A percentile compares a stretch with the other conserved stretches of the same genome.
phyloP scores from a whole-genome alignment of 345 rosid species.

The Euphorbia peplus region DNA sequence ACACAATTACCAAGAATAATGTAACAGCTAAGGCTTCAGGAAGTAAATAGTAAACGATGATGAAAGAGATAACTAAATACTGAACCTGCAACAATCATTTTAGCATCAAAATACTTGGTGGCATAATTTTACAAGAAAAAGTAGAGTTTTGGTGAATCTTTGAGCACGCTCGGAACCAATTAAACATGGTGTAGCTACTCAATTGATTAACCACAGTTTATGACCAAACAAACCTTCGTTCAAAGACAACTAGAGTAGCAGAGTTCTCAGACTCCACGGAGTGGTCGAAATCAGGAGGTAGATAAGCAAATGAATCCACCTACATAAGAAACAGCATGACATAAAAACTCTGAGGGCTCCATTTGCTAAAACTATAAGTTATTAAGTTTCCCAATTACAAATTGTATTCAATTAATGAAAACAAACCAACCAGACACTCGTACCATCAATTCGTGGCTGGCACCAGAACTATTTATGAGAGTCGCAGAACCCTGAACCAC shows the following conservation, averaged over 20 bases:
- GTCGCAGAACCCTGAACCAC: constrained; percentile 67
- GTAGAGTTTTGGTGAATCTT: background rate
- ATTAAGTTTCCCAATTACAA: background rate
- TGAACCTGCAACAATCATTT: constrained; percentile 8
- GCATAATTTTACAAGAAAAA: background rate
- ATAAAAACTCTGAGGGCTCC: constrained; percentile 12
- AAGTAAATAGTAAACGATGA: constrained; percentile 3
- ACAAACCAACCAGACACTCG: constrained; percentile 13
- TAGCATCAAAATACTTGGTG: background rate
- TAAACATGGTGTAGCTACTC: background rate
- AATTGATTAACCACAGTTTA: constrained; percentile 7
- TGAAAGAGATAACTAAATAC: constrained; percentile 4
- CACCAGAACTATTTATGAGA: constrained; percentile 45
- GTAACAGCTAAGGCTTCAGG: constrained; percentile 2
- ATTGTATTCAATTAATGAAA: background rate
- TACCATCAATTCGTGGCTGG: constrained; percentile 51
- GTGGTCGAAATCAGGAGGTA: constrained; percentile 71
- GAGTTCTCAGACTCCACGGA: constrained; percentile 47
- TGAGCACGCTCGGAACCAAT: constrained; percentile 2
- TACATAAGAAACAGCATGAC: constrained; percentile 19
- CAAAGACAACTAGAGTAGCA: constrained; percentile 68
- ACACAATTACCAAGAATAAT: too few species aligned
- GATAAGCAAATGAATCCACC: constrained; percentile 90
- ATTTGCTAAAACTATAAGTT: constrained; percentile 5
- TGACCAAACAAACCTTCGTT: constrained; percentile 50